Evolutionary conservation across 139 green algal species (phyloP), one percentile per base, ranked within the genome.

Genomic region (Gonium pectorale): DNA sequence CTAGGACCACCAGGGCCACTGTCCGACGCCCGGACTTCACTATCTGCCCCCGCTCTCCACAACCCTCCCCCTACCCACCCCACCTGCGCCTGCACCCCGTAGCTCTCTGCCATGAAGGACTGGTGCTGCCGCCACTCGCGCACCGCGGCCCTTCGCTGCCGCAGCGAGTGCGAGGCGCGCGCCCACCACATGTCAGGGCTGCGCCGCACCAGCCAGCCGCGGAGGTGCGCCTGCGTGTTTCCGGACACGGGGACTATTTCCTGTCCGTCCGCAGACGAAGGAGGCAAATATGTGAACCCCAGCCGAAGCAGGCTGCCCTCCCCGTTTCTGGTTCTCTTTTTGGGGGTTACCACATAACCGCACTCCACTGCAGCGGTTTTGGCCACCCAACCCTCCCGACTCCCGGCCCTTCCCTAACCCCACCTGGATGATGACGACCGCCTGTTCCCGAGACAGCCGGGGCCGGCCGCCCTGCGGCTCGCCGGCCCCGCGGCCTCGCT

Each of bases 61-160:
- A 64, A 64, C 54, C 54, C 54, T 46, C 31, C 33, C 11, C n/a
- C n/a, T n/a, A n/a, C n/a, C n/a, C n/a, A n/a, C 31, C 54, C 54
- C 73, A 82, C 75, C 75, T 82, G 75, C 56, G 75, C 75, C 60
- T 82, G 75, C 75, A 71, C 60, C 59, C 59, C 62, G 78, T 84
- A 66, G 78, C 78, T 84, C 43, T 24, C 62, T 2, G 31, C 22
- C 78, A 84, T 84, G 62, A 84, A 84, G 78, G 19, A 19, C 43
- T 64, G 43, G 46, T 84, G 78, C 33, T 52, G 44, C 63, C 35
- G 78, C 78, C 78, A 84, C 0, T 44, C 35, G 27, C 62, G 62
- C 44, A 74, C 78, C 0, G 63, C 78, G 26, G 78, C 78, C 31
- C 78, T 43, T 33, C 78, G 78, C 44, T 54, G 24, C 29, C 63